Percentiles rank a stretch among this genome's conserved stretches.
These are phyloP conservation scores for Fusarium verrucosum DNA, from an alignment of 2,329 filamentous ascomycete genomes.

Conservation along the genomic window DNA sequence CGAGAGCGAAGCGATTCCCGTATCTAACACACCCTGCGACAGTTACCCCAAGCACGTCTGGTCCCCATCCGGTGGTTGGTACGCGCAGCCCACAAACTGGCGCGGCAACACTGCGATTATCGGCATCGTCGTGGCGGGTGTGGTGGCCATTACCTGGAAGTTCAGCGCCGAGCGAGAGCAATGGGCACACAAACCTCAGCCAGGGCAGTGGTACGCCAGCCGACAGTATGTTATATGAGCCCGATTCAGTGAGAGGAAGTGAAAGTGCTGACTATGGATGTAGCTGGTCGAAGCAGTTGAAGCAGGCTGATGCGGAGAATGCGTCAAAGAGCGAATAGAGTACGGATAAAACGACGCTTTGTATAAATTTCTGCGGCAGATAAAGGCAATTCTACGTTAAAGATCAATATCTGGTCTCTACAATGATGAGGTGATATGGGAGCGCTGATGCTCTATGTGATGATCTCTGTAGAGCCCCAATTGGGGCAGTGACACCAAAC, in stretches of 20 bases:
- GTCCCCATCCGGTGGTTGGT: slow-evolving; percentile 98
- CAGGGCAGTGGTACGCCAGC: slow-evolving; percentile 82
- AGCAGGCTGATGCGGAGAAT: slow-evolving; percentile 54
- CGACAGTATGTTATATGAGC: slow-evolving; percentile 72
- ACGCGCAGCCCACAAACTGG: slow-evolving; percentile 94
- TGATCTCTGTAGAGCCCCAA: neutral
- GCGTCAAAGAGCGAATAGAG: slow-evolving; percentile 43
- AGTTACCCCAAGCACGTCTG: slow-evolving; percentile 99
- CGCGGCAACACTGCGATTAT: slow-evolving; percentile 87
- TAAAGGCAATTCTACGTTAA: slow-evolving; percentile 22
- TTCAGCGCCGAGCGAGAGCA: slow-evolving; percentile 78
- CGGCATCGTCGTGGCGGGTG: slow-evolving; percentile 71
- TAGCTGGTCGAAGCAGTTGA: slow-evolving; percentile 59
- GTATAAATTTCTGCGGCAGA: slow-evolving; percentile 41
- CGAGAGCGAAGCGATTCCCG: slow-evolving; percentile 16
- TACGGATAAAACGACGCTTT: slow-evolving; percentile 26
- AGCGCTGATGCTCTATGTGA: neutral
- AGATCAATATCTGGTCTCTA: neutral
- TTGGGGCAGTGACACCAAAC: no score
- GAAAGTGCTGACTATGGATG: slow-evolving; percentile 32
- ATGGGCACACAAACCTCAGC: slow-evolving; percentile 79
- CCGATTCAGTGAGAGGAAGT: neutral
- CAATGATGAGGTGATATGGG: neutral
- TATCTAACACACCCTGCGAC: slow-evolving; percentile 28
- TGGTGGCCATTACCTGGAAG: slow-evolving; percentile 74